Base-by-base conservation (phyloP, 148 eudicot species). In the Diospyros kaki region DNA sequence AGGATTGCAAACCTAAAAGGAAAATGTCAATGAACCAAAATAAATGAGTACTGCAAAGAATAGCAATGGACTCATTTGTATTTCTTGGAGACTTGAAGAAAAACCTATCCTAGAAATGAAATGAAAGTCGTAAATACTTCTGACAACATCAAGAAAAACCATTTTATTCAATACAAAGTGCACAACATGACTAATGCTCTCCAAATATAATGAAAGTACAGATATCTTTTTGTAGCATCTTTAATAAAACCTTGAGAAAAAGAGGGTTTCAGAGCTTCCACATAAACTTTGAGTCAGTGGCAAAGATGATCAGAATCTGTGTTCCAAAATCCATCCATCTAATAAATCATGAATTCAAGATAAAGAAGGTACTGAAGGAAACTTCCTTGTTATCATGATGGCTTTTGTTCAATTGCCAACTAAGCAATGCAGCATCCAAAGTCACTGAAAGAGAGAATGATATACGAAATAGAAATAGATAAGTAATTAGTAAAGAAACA, bases 1-100 rank as follows among this genome's bases (percentile, higher is more conserved):
- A 41, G 92, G 87, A 73, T 86, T 83, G 60, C 60, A 17, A 8
- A 64, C 78, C 89, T 87, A 68, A 67, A 78, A 73, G 64, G 41
- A 8, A 14, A 44, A 66, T 55, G 51, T 40, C 38, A 75, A 6
- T n/a, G 54, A 11, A 6, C 54, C 17, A 12, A n/a, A 61, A 10
- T 5, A 2, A 44, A 13, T 10, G 11, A 46, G 11, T 9, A 42
- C 14, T 56, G 8, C 5, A 41, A 18, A 15, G 66, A 60, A 72
- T 3, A 60, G 39, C 55, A 18, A 59, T 45, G n/a, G 6, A 15
- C 11, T 71, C 58, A 67, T 17, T 71, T 17, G 2, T 13, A 39
- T n/a, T 39, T 68, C 71, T 53, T 50, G 40, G 42, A 51, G 46
- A 56, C 45, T 5, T 17, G 51, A 14, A 56, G 4, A 71, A 58